These are phyloP conservation scores for Cruciata laevipes DNA, from an alignment of 257 asterid species.

Conservation along the genomic window DNA sequence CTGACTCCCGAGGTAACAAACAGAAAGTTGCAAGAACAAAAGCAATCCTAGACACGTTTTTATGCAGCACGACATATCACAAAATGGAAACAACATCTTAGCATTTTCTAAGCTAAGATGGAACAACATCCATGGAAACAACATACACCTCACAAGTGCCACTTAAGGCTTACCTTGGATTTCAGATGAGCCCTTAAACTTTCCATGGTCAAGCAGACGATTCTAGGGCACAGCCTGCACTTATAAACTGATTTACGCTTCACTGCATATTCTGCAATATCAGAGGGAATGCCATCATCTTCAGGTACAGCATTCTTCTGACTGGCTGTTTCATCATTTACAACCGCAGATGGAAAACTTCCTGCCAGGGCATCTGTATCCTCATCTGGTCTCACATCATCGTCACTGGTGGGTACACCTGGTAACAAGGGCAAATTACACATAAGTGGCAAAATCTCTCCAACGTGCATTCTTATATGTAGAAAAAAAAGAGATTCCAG, in stretches of 20 bases:
- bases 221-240: slow-evolving; percentile 85
- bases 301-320: slow-evolving; percentile 22
- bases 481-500: neutral
- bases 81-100: neutral
- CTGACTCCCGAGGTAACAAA: neutral
- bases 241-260: slow-evolving; percentile 83
- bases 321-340: slow-evolving; percentile 21
- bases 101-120: neutral
- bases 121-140: neutral
- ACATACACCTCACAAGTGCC: no score
- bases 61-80: neutral
- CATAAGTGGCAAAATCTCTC: neutral
- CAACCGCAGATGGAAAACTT: slow-evolving; percentile 27
- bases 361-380: slow-evolving; percentile 23
- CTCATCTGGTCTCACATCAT: slow-evolving; percentile 38
- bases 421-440: slow-evolving; percentile 17
- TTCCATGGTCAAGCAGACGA: slow-evolving; percentile 78
- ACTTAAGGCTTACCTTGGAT: slow-evolving; percentile 62
- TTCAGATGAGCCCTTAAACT: slow-evolving; percentile 65
- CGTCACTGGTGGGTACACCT: slow-evolving; percentile 74
- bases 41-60: neutral
- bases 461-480: neutral
- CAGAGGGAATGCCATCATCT: slow-evolving; percentile 29
- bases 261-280: slow-evolving; percentile 40
- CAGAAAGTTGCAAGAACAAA: neutral